These are phyloP conservation scores for Botryosphaeria dothidea DNA, from an alignment of 2,329 filamentous ascomycete genomes.

Conservation along the genomic window DNA sequence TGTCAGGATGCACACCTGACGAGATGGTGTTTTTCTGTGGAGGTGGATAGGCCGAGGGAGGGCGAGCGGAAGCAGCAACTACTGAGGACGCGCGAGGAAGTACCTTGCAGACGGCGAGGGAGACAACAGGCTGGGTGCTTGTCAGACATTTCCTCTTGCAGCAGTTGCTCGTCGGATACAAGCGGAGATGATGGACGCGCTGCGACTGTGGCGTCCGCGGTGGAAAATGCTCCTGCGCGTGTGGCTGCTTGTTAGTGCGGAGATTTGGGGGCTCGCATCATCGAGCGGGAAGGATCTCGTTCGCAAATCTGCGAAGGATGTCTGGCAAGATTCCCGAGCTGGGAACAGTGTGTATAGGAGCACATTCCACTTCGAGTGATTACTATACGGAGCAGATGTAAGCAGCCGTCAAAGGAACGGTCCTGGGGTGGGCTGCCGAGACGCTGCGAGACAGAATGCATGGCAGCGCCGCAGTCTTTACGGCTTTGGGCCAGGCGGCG, in stretches of 20 bases:
- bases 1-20: not conserved
- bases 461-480: not conserved
- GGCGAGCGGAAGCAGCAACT: not conserved
- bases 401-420: not conserved
- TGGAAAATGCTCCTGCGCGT: not conserved
- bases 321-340: too few species aligned
- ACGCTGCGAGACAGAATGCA: not conserved
- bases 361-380: slow-evolving; percentile 10
- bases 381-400: not conserved
- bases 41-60: not conserved
- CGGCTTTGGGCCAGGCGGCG: not conserved
- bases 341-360: not conserved
- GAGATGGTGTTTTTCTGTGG: not conserved
- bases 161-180: not conserved
- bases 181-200: not conserved
- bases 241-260: not conserved
- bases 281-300: not conserved
- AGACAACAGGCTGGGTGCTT: not conserved
- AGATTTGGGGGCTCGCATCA: not conserved
- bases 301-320: not conserved
- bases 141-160: not conserved
- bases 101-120: not conserved
- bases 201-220: not conserved
- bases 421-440: not conserved
- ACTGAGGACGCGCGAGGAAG: not conserved